Conservation (phyloP, 768 basidiomycete species). For the Cantharellus anzutake region DNA sequence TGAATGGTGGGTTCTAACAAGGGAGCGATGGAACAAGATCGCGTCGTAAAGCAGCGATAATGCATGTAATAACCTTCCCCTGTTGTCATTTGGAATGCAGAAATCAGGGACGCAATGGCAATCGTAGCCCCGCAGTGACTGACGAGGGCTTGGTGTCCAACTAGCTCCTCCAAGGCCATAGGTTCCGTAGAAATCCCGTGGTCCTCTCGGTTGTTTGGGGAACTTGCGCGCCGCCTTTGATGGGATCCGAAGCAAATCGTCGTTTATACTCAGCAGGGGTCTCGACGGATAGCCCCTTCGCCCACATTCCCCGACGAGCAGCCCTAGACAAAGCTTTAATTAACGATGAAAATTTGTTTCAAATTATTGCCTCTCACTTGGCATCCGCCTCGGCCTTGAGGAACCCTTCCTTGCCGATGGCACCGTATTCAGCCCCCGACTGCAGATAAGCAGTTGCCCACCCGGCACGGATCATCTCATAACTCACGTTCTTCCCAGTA, state of each 20-base stretch:
- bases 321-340: conserved; percentile 20
- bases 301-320: conserved; percentile 61
- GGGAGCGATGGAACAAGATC: no score
- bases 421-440: conserved; percentile 63
- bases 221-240: neutral
- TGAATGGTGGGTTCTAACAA: no score
- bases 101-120: no score
- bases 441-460: conserved; percentile 61
- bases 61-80: no score
- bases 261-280: conserved; percentile 70
- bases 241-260: conserved; percentile 15
- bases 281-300: conserved; percentile 31
- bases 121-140: no score
- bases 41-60: no score
- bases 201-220: neutral
- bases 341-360: no score
- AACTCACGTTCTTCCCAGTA: conserved; percentile 31
- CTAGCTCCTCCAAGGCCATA: no score
- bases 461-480: conserved; percentile 66
- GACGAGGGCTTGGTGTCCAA: no score
- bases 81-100: no score
- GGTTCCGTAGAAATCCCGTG: no score
- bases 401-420: conserved; percentile 43
- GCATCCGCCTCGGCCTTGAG: conserved; percentile 43
- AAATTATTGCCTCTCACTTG: conserved; percentile 26